These are phyloP conservation scores for Chytriomyces sp. DNA, from an alignment of 192 early-diverging fungal genomes.

Conservation along the genomic window DNA sequence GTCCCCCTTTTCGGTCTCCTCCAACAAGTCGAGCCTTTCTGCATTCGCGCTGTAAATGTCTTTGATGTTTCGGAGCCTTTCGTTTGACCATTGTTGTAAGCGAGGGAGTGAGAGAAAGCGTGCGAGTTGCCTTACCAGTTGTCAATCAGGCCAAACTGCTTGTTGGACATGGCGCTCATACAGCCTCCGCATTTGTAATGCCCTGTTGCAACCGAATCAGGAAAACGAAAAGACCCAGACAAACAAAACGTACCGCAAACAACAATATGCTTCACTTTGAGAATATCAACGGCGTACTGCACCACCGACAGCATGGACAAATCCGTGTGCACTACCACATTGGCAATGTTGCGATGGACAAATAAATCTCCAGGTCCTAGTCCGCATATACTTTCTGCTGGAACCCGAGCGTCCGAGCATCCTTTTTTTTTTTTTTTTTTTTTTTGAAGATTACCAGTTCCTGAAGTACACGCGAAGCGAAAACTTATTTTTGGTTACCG, in stretches of 20 bases:
- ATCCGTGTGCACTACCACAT: slow-evolving; percentile 82
- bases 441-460: background rate
- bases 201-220: slow-evolving; percentile 40
- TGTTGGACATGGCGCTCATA: slow-evolving; percentile 41
- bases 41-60: slow-evolving; percentile 39
- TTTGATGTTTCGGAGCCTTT: slow-evolving; percentile 40
- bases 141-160: slow-evolving; percentile 52
- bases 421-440: slow-evolving; percentile 1
- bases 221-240: background rate
- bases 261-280: slow-evolving; percentile 90
- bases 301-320: slow-evolving; percentile 82
- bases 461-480: background rate
- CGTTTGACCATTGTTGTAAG: too few relatives aligned
- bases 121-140: slow-evolving; percentile 28
- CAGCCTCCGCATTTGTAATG: slow-evolving; percentile 55
- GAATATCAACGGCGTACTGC: slow-evolving; percentile 89
- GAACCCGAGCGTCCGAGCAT: slow-evolving; percentile 93
- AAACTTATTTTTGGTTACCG: slow-evolving; percentile 41
- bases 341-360: slow-evolving; percentile 97
- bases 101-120: background rate
- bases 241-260: slow-evolving; percentile 58
- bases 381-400: slow-evolving; percentile 72
- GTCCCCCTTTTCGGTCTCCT: slow-evolving; percentile 8
- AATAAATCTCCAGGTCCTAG: slow-evolving; percentile 85
- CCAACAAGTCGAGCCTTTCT: slow-evolving; percentile 8